Evolutionary conservation across 192 early-diverging fungal species (phyloP).

Genomic region (Globomyces pollinis-pini): DNA sequence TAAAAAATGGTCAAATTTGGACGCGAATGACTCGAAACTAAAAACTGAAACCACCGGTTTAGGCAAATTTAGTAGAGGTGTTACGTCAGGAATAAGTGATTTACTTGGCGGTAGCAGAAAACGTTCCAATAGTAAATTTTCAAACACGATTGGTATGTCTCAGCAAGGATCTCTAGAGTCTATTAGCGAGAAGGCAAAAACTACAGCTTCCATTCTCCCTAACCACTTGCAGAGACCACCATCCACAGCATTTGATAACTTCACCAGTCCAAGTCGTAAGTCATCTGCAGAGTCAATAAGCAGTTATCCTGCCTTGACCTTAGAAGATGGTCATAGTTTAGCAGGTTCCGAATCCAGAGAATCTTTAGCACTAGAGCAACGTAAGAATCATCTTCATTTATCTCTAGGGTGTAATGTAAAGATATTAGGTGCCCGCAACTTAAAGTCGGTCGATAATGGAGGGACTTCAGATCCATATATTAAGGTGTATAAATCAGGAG

Average conservation of each 20-base stretch:
- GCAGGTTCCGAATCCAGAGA: not conserved
- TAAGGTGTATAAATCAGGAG: constrained; percentile 33
- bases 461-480: constrained; percentile 69
- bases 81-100: constrained; percentile 10
- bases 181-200: too few species aligned
- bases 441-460: constrained; percentile 48
- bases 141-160: not conserved
- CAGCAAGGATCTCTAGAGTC: not conserved
- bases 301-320: not conserved
- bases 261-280: not conserved
- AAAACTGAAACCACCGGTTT: constrained; percentile 18
- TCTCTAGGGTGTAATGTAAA: too few species aligned
- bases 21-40: constrained; percentile 4
- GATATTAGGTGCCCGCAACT: constrained; percentile 37
- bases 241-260: not conserved
- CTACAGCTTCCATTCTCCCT: too few species aligned
- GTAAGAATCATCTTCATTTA: constrained; percentile 21
- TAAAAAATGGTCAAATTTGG: not conserved
- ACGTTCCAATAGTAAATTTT: not conserved
- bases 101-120: constrained; percentile 15
- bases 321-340: not conserved
- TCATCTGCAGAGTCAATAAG: too few species aligned
- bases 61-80: constrained; percentile 23
- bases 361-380: not conserved
- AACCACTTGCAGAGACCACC: not conserved